Conservation (phyloP, 2,329 filamentous ascomycete species). For the Venturia asperata region DNA sequence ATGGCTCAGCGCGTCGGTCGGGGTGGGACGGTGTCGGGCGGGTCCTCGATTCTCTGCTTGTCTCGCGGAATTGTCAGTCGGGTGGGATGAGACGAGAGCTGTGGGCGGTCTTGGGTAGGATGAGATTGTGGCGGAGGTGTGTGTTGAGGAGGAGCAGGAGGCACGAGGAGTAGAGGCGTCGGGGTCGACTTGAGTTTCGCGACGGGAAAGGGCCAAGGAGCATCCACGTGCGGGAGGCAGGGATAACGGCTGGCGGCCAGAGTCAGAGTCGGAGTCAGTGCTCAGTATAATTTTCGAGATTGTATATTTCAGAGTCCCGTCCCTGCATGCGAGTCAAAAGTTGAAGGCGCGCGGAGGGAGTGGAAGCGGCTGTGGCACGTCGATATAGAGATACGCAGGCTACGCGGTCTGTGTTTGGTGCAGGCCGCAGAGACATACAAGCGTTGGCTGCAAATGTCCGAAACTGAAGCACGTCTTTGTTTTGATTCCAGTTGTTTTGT, state of each 20-base stretch:
- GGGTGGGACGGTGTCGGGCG: not conserved
- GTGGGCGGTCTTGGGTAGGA: not conserved
- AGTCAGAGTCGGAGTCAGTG: too few relatives aligned
- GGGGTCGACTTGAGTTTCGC: slow-evolving; percentile 3
- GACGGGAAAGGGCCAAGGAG: slow-evolving; percentile 11
- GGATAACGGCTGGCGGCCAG: not conserved
- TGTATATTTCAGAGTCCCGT: not conserved
- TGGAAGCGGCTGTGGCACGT: not conserved
- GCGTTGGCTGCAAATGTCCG: not conserved
- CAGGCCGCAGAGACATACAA: too few relatives aligned
- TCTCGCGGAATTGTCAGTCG: not conserved
- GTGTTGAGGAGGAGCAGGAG: not conserved
- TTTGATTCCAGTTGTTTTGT: too few relatives aligned
- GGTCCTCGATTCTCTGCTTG: not conserved
- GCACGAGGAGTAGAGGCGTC: not conserved
- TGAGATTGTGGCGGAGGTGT: not conserved
- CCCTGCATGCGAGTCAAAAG: slow-evolving; percentile 4
- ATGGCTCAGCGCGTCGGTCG: slow-evolving; percentile 7
- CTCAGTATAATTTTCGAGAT: not conserved
- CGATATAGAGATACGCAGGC: not conserved
- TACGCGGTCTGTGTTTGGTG: not conserved
- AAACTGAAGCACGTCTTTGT: not conserved
- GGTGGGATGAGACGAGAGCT: not conserved
- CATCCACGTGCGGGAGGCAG: not conserved
- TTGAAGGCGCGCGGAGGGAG: slow-evolving; percentile 7